phyloP scores from a whole-genome alignment of 139 green algal genomes.

The Coelastrella sp. region DNA sequence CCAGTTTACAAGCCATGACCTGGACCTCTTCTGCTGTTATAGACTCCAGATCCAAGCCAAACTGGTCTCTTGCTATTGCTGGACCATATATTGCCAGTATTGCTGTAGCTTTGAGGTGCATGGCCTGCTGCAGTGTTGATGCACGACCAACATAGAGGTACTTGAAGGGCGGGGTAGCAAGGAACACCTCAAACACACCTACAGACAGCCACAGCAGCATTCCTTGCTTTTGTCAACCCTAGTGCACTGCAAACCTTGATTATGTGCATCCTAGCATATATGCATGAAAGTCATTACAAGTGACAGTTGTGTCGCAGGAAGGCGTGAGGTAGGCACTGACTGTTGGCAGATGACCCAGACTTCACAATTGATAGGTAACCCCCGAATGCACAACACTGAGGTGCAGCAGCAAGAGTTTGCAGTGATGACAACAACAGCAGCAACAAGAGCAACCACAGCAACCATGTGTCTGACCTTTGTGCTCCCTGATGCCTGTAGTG shows the following conservation, averaged over 20 bases:
- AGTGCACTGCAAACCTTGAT: no score
- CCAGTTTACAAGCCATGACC: constrained; percentile 4
- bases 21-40: background rate
- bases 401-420: no score
- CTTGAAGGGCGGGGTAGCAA: constrained; percentile 35
- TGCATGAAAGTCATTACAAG: no score
- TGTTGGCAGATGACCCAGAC: no score
- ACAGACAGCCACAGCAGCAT: no score
- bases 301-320: no score
- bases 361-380: no score
- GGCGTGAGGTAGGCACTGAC: no score
- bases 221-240: no score
- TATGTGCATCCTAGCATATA: no score
- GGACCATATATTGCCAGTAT: constrained; percentile 21
- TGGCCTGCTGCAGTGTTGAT: background rate
- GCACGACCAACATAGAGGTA: constrained; percentile 34
- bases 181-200: constrained; percentile 31
- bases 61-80: background rate
- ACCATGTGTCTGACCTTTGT: background rate
- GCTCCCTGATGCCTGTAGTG: constrained; percentile 29
- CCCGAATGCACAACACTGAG: no score
- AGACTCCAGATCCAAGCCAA: background rate
- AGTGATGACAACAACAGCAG: background rate
- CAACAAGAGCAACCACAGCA: background rate
- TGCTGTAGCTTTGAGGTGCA: background rate